Percentiles rank a stretch among this genome's conserved stretches.
Evolutionary conservation across 2,329 filamentous ascomycete species (phyloP).

Genomic region (Cryphonectria nitschkei): DNA sequence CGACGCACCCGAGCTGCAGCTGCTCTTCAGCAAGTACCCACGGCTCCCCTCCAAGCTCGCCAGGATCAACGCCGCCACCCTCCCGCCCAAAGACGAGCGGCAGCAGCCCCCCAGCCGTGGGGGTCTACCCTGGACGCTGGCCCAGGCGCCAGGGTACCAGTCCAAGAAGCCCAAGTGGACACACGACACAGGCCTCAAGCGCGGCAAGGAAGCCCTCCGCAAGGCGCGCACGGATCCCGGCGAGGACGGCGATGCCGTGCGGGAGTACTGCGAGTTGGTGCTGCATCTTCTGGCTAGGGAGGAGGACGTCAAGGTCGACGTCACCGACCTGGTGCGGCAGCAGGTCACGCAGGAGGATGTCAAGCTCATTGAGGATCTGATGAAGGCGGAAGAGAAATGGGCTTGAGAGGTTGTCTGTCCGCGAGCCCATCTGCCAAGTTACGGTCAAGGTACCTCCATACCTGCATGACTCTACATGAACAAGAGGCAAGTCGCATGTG

Average conservation of each 20-base stretch:
- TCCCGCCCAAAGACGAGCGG: conserved; percentile 43
- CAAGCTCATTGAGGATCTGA: conserved; percentile 52
- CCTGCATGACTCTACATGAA: background rate
- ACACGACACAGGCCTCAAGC: conserved; percentile 59
- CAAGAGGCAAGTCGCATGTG: background rate
- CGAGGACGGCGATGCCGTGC: conserved; percentile 61
- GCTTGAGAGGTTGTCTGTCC: conserved; percentile 3
- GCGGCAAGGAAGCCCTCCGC: conserved; percentile 58
- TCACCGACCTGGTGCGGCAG: conserved; percentile 46
- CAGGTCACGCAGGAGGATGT: conserved; percentile 53
- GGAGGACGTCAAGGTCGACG: conserved; percentile 37
- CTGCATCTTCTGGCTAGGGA: conserved; percentile 49
- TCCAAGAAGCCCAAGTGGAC: conserved; percentile 56
- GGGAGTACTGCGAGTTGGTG: conserved; percentile 64
- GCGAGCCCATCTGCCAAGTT: background rate
- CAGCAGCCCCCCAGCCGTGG: conserved; percentile 17
- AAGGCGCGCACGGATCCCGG: conserved; percentile 52
- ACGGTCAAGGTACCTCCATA: background rate
- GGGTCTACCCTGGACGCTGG: conserved; percentile 30
- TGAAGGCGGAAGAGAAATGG: conserved; percentile 49
- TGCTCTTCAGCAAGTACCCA: conserved; percentile 59
- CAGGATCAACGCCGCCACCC: conserved; percentile 54
- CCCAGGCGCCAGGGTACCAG: conserved; percentile 32
- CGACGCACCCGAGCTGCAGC: conserved; percentile 51
- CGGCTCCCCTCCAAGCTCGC: conserved; percentile 50